phyloP scores from a whole-genome alignment of 495 filamentous ascomycete genomes.

The Immersiella caudata region DNA sequence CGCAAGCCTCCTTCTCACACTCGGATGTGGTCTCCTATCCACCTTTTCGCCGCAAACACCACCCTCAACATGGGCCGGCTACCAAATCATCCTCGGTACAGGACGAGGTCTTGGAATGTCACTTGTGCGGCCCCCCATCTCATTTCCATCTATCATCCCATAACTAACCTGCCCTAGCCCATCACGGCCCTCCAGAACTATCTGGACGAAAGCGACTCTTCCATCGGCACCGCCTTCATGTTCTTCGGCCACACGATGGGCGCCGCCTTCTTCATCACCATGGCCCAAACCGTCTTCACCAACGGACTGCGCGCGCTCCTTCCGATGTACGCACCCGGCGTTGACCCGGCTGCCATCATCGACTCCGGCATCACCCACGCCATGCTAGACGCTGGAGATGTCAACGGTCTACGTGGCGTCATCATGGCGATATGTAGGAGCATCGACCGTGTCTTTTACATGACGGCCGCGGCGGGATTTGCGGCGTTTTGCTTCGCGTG shows the following conservation, averaged over 20 bases:
- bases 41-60: conserved; percentile 44
- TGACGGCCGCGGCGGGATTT: conserved; percentile 10
- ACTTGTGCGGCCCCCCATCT: conserved; percentile 32
- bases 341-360: not conserved
- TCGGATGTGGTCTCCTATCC: conserved; percentile 52
- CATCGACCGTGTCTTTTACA: conserved; percentile 14
- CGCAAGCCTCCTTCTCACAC: conserved; percentile 57
- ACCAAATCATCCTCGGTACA: conserved; percentile 55
- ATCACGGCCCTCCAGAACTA: conserved; percentile 57
- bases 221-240: conserved; percentile 54
- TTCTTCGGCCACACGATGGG: conserved; percentile 52
- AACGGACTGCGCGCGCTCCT: conserved; percentile 39
- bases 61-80: conserved; percentile 54
- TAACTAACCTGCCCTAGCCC: conserved; percentile 26
- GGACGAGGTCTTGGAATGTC: conserved; percentile 53
- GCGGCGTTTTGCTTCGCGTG: conserved; percentile 7
- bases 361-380: not conserved
- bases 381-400: not conserved
- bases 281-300: conserved; percentile 49
- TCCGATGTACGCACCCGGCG: not conserved
- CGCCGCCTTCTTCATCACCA: conserved; percentile 47
- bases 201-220: conserved; percentile 47
- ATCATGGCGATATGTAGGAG: not conserved
- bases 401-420: not conserved
- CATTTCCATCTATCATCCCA: not conserved